Conservation (phyloP, 495 filamentous ascomycete genomes). For the Xylaria venustula region DNA sequence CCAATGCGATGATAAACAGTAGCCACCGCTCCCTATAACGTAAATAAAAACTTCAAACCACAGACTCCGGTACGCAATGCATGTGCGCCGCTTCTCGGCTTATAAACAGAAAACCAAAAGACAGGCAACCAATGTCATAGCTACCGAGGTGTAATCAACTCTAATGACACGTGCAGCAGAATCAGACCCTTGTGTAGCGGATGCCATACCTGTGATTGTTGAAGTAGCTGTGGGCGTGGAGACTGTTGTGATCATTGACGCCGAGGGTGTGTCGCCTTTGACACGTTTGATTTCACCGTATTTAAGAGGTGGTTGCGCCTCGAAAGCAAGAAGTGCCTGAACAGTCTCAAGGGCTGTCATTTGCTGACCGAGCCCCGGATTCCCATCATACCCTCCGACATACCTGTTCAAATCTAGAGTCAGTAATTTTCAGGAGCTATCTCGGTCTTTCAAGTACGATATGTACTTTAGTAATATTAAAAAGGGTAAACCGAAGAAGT, state of each 20-base stretch:
- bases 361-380: constrained; percentile 64
- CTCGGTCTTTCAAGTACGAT: too few species aligned
- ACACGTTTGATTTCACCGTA: constrained; percentile 41
- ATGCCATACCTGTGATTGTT: neutral
- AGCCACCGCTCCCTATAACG: neutral
- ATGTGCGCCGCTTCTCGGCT: neutral
- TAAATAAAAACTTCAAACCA: neutral
- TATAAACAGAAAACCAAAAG: neutral
- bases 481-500: too few species aligned
- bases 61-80: neutral
- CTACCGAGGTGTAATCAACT: neutral
- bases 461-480: too few species aligned
- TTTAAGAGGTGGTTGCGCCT: constrained; percentile 37
- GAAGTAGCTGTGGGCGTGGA: neutral
- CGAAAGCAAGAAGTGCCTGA: constrained; percentile 50
- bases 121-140: neutral
- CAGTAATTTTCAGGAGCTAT: neutral
- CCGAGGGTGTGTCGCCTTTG: constrained; percentile 15
- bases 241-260: neutral
- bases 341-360: constrained; percentile 70
- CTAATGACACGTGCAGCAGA: neutral
- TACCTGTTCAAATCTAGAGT: constrained; percentile 15
- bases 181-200: neutral
- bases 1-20: too few species aligned
- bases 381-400: constrained; percentile 57